Percentiles rank a stretch among this genome's conserved stretches.
These are phyloP conservation scores for Lactuca sativa DNA, from an alignment of 129 eudicot species.

Conservation along the genomic window DNA sequence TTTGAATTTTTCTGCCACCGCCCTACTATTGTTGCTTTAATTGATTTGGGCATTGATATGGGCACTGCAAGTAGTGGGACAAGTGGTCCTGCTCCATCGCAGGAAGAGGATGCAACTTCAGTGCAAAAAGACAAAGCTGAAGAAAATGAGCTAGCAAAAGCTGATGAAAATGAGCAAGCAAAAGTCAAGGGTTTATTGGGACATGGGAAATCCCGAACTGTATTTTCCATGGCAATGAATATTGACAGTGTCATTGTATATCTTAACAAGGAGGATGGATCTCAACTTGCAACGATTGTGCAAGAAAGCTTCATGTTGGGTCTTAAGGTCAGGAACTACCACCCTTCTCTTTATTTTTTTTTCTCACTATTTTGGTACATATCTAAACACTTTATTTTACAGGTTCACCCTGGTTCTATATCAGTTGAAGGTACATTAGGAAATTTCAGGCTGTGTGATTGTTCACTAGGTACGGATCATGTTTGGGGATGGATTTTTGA, in stretches of 20 bases:
- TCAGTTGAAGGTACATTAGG: slow-evolving; percentile 87
- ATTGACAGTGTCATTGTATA: slow-evolving; percentile 76
- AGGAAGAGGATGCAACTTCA: slow-evolving; percentile 33
- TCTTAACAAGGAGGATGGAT: slow-evolving; percentile 86
- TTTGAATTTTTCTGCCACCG: slow-evolving; percentile 85
- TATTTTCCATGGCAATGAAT: slow-evolving; percentile 71
- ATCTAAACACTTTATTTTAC: slow-evolving; percentile 7
- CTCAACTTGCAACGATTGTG: slow-evolving; percentile 91
- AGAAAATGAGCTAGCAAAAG: slow-evolving; percentile 52
- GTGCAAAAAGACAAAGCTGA: slow-evolving; percentile 49
- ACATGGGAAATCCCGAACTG: slow-evolving; percentile 79
- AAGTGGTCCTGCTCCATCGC: slow-evolving; percentile 25
- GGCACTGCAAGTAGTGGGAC: slow-evolving; percentile 47
- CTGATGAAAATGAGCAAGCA: slow-evolving; percentile 52
- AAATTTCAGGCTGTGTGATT: slow-evolving; percentile 83
- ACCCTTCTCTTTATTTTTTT: not conserved
- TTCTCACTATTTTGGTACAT: not conserved
- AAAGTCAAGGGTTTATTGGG: slow-evolving; percentile 82
- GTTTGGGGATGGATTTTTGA: slow-evolving; percentile 98
- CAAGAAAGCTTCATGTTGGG: slow-evolving; percentile 87
- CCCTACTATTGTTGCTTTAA: slow-evolving; percentile 88
- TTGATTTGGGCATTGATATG: slow-evolving; percentile 74
- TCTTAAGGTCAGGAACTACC: slow-evolving; percentile 59
- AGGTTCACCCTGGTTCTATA: slow-evolving; percentile 91
- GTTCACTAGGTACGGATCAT: slow-evolving; percentile 64